Base-by-base conservation (phyloP, 1,139 yeast genomes). In the Hyphopichia khmerensis region DNA sequence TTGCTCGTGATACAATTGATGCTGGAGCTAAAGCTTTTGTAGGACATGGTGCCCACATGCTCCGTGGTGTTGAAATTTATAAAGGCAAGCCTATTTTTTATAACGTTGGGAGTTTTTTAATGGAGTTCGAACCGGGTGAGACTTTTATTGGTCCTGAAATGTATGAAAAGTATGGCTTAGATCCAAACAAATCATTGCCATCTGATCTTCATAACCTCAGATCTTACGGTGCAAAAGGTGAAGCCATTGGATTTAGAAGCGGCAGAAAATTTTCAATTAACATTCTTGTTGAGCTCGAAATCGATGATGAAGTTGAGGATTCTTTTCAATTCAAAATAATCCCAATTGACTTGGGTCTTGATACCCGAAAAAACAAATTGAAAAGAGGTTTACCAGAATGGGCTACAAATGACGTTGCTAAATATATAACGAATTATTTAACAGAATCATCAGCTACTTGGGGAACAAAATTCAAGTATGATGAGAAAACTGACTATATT, bases 401-500 rank as follows among this genome's bases (percentile, higher is more conserved):
- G 42, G 58, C 52, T 19, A 31, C 51, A 26, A 44, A 44, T 19
- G 40, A 48, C 33, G 52, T 52, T 35, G 56, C 53, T 27, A 43
- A 44, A 16, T 51, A 52, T 36, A 43, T 47, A 72, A 61, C 84
- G 57, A 91, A 89, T 73, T 93, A 88, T 62, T 93, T 88, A 65
- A 95, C 90, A 53, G 80, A 77, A 40, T 69, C 78, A 15, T 89
- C 96, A n/a, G 72, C 91, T 32, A 73, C 95, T 41, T 93, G 57
- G 59, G 57, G 55, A 2, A 55, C 59, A 6, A 40, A 40, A 33
- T 45, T 55, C 18, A 38, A 35, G 7, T 55, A 49, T 43, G 49
- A 54, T 27, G 49, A 49, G 19, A 36, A 43, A 17, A 47, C 56
- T 13, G 59, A 58, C 2, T 55, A 53, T 43, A 55, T 55, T 13